Percentiles rank a stretch among this genome's conserved stretches.
Conservation (phyloP, 129 eudicot species). For the Escallonia rubra region DNA sequence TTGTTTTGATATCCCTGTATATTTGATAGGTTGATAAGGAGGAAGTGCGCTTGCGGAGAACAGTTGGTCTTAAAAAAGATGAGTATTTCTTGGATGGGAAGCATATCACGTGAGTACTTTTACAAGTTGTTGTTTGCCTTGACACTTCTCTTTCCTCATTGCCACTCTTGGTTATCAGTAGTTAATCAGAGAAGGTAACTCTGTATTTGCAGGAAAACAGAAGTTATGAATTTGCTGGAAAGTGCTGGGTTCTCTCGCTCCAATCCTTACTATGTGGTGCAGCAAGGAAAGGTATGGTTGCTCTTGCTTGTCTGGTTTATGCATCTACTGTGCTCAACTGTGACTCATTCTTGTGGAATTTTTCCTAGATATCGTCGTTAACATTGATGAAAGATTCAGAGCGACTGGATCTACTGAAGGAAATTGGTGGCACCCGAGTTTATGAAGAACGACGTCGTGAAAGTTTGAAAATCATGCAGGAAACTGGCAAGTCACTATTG, state of each 20-base stretch:
- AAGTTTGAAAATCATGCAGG: conserved; percentile 99
- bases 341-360: conserved; percentile 6
- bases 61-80: conserved; percentile 87
- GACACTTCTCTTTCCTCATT: neutral
- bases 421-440: conserved; percentile 98
- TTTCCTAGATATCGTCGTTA: conserved; percentile 73
- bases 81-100: conserved; percentile 98
- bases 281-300: conserved; percentile 82
- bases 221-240: conserved; percentile 94
- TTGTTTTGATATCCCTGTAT: conserved; percentile 6
- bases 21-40: conserved; percentile 85
- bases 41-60: conserved; percentile 91
- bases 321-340: neutral
- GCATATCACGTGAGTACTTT: conserved; percentile 83
- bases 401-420: conserved; percentile 88
- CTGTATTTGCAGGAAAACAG: conserved; percentile 74
- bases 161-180: neutral
- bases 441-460: conserved; percentile 95
- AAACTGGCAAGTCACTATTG: conserved; percentile 68
- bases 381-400: conserved; percentile 95
- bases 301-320: conserved; percentile 13
- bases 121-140: neutral
- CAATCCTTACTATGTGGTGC: conserved; percentile 97
- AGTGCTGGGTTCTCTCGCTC: conserved; percentile 99
- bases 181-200: conserved; percentile 10